These are phyloP conservation scores for Cystobasidium tubakii DNA, from an alignment of 768 basidiomycete species.

Conservation along the genomic window DNA sequence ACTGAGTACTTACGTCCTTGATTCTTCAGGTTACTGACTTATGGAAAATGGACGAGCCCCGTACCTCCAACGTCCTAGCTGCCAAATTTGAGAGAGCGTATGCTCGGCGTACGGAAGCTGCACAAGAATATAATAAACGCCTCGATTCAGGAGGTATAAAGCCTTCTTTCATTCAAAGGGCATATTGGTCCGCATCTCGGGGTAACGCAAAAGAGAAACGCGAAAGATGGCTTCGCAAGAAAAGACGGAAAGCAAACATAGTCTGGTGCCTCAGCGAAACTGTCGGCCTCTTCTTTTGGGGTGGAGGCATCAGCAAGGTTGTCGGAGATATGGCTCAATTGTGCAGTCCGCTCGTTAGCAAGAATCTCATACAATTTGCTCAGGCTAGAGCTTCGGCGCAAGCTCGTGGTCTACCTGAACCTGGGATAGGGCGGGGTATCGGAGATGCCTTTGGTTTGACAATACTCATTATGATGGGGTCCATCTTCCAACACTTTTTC, in stretches of 20 bases:
- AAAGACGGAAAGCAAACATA: slow-evolving; percentile 54
- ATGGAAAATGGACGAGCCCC: slow-evolving; percentile 60
- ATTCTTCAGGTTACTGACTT: slow-evolving; percentile 62
- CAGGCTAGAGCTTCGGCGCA: slow-evolving; percentile 58
- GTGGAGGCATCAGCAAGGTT: slow-evolving; percentile 60
- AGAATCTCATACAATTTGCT: slow-evolving; percentile 68
- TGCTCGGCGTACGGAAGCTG: slow-evolving; percentile 54
- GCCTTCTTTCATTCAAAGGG: slow-evolving; percentile 54
- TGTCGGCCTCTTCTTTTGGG: slow-evolving; percentile 73
- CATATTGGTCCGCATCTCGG: slow-evolving; percentile 48
- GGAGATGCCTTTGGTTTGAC: slow-evolving; percentile 65
- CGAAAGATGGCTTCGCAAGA: slow-evolving; percentile 50
- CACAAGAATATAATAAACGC: slow-evolving; percentile 64
- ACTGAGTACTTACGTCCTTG: not conserved
- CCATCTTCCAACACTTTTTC: slow-evolving; percentile 62
- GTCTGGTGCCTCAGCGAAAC: slow-evolving; percentile 68
- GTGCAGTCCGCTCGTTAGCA: slow-evolving; percentile 69
- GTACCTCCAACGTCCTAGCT: slow-evolving; percentile 56
- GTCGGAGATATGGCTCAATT: slow-evolving; percentile 67
- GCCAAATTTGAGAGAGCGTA: slow-evolving; percentile 59
- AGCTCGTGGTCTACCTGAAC: slow-evolving; percentile 42
- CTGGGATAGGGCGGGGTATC: slow-evolving; percentile 56
- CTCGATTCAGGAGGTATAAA: slow-evolving; percentile 62
- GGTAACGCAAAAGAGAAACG: not conserved
- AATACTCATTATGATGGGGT: slow-evolving; percentile 62